These are phyloP conservation scores for Starmerella roubikii DNA, from an alignment of 805 yeast genomes.

Conservation along the genomic window DNA sequence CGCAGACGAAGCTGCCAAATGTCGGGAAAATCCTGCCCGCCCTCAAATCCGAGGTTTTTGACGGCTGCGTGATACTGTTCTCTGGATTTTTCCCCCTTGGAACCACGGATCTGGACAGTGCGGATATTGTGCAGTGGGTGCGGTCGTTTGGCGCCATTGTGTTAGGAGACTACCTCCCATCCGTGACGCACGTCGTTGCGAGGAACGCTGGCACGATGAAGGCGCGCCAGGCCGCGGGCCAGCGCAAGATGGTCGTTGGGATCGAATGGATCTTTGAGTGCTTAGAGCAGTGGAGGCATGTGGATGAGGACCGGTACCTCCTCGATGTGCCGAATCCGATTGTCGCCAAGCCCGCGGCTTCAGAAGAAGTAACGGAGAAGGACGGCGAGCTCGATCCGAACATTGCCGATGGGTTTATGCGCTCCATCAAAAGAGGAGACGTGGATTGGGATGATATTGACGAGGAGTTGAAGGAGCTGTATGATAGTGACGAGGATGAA, in stretches of 20 bases:
- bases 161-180: conserved; percentile 50
- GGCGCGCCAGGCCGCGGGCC: conserved; percentile 62
- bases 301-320: conserved; percentile 46
- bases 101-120: conserved; percentile 43
- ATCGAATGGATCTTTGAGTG: conserved; percentile 90
- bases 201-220: conserved; percentile 69
- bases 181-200: conserved; percentile 82
- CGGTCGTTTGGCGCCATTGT: conserved; percentile 82
- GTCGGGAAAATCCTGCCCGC: conserved; percentile 36
- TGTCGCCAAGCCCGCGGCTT: conserved; percentile 27
- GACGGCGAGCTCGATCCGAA: conserved; percentile 34
- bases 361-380: conserved; percentile 31
- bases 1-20: conserved; percentile 16
- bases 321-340: conserved; percentile 40
- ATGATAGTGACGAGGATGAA: conserved; percentile 23
- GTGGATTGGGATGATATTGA: conserved; percentile 40
- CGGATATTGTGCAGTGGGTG: conserved; percentile 88
- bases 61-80: conserved; percentile 57
- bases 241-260: conserved; percentile 60
- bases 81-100: conserved; percentile 90
- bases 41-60: conserved; percentile 57
- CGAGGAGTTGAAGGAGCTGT: conserved; percentile 43
- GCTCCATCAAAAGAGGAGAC: conserved; percentile 21
- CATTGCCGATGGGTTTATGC: conserved; percentile 30
- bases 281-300: conserved; percentile 61